These are phyloP conservation scores for Monascus purpureus DNA, from an alignment of 495 filamentous ascomycete species.

Conservation along the genomic window DNA sequence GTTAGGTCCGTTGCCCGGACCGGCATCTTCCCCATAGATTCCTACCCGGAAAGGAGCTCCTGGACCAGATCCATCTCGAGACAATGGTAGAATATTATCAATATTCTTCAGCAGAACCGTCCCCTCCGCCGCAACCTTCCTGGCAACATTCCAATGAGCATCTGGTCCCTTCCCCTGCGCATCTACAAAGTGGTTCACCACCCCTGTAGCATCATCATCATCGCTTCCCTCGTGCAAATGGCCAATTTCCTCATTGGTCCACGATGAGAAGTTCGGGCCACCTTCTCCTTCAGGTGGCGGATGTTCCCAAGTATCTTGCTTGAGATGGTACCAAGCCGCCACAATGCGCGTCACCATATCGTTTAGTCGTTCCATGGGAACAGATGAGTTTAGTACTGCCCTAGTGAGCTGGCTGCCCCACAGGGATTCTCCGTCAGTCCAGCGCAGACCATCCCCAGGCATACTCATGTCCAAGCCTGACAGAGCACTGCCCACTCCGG, in stretches of 20 bases:
- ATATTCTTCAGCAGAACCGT: conserved; percentile 76
- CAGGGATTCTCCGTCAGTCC: conserved; percentile 63
- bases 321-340: conserved; percentile 81
- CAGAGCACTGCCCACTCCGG: conserved; percentile 64
- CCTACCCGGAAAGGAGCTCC: conserved; percentile 43
- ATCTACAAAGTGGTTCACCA: conserved; percentile 68
- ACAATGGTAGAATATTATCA: conserved; percentile 47
- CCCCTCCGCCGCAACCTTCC: conserved; percentile 68
- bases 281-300: conserved; percentile 43
- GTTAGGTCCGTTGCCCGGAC: conserved; percentile 55
- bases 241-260: conserved; percentile 61
- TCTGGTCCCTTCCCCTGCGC: conserved; percentile 45
- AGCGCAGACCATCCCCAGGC: conserved; percentile 76
- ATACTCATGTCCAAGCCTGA: conserved; percentile 90
- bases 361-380: conserved; percentile 71
- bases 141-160: conserved; percentile 56
- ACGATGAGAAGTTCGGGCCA: conserved; percentile 83
- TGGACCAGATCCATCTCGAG: conserved; percentile 31
- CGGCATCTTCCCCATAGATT: conserved; percentile 79
- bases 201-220: conserved; percentile 34
- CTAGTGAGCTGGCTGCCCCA: conserved; percentile 70
- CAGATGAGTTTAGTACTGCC: conserved; percentile 65
- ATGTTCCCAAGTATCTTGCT: conserved; percentile 57
- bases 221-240: conserved; percentile 49
- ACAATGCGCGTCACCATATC: conserved; percentile 92